Percentiles rank a stretch among this genome's conserved stretches.
Evolutionary conservation across 371 early-diverging fungal genomes (phyloP).

Genomic region (Edhazardia aedis): DNA sequence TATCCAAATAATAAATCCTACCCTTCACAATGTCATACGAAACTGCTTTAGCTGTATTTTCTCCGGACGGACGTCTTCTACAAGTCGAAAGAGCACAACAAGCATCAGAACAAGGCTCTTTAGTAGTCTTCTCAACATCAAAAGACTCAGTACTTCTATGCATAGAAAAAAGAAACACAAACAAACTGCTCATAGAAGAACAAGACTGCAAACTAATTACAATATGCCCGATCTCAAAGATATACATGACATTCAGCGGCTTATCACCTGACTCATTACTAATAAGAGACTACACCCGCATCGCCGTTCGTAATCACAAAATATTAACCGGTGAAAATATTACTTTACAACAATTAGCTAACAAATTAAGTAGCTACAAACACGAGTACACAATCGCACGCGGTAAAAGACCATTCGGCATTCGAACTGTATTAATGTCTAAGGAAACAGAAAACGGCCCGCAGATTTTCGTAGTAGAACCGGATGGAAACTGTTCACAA

Average conservation of each 20-base stretch:
- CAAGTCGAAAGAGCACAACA: conserved; percentile 99
- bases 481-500: conserved; percentile 88
- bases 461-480: conserved; percentile 84
- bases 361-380: conserved; percentile 18
- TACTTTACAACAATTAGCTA: conserved; percentile 74
- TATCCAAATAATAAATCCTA: too few species aligned
- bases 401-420: conserved; percentile 92
- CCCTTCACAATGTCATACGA: conserved; percentile 43
- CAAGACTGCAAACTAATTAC: conserved; percentile 78
- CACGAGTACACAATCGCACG: conserved; percentile 94
- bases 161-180: conserved; percentile 74
- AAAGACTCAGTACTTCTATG: conserved; percentile 27
- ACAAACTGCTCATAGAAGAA: conserved; percentile 82
- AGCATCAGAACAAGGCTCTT: conserved; percentile 80
- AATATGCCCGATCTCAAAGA: conserved; percentile 81
- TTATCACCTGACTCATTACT: conserved; percentile 41
- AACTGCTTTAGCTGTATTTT: conserved; percentile 77
- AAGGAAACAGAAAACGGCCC: conserved; percentile 57
- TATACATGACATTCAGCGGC: conserved; percentile 65
- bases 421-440: conserved; percentile 83
- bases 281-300: conserved; percentile 22
- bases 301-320: conserved; percentile 30
- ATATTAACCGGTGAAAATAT: conserved; percentile 53
- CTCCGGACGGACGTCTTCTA: conserved; percentile 95
- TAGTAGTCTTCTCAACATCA: conserved; percentile 30